These are phyloP conservation scores for Bipolaris cookei DNA, from an alignment of 2,329 filamentous ascomycete species.

Conservation along the genomic window DNA sequence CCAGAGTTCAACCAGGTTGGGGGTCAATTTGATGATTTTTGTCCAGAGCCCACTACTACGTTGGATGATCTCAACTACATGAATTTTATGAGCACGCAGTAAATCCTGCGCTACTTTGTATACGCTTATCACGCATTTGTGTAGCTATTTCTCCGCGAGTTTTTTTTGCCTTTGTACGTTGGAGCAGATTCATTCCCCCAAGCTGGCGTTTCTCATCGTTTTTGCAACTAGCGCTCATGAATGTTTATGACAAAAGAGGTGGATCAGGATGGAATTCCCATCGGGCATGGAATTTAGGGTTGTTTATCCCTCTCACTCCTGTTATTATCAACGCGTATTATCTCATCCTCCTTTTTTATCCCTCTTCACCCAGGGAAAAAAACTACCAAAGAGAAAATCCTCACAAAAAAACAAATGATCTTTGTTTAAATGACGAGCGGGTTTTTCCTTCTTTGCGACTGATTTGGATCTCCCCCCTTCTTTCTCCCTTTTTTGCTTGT, in stretches of 20 bases:
- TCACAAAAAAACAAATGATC: slow-evolving; percentile 42
- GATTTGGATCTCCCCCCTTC: slow-evolving; percentile 45
- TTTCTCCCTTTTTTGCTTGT: slow-evolving; percentile 19
- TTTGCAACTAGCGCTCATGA: slow-evolving; percentile 26
- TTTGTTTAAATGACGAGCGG: slow-evolving; percentile 36
- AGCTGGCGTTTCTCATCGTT: slow-evolving; percentile 25
- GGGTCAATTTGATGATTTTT: slow-evolving; percentile 47
- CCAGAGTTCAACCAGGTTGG: slow-evolving; percentile 50
- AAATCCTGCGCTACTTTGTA: slow-evolving; percentile 20
- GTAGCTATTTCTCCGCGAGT: slow-evolving; percentile 22
- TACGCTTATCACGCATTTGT: slow-evolving; percentile 31
- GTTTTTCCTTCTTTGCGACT: slow-evolving; percentile 27
- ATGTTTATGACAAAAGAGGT: slow-evolving; percentile 22
- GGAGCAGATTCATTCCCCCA: slow-evolving; percentile 8
- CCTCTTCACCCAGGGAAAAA: neutral
- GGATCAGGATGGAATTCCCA: slow-evolving; percentile 14
- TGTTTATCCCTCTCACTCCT: slow-evolving; percentile 20
- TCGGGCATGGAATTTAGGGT: slow-evolving; percentile 15
- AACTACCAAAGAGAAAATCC: slow-evolving; percentile 34
- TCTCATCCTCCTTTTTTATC: slow-evolving; percentile 12
- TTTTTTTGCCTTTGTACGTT: slow-evolving; percentile 22
- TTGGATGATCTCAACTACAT: slow-evolving; percentile 41
- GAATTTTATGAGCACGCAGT: slow-evolving; percentile 32
- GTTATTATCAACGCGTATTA: slow-evolving; percentile 24
- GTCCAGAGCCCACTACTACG: slow-evolving; percentile 36